Percentiles rank a stretch among this genome's conserved stretches.
Conservation (phyloP, 2,329 filamentous ascomycete species). For the Neonectria ditissima region DNA sequence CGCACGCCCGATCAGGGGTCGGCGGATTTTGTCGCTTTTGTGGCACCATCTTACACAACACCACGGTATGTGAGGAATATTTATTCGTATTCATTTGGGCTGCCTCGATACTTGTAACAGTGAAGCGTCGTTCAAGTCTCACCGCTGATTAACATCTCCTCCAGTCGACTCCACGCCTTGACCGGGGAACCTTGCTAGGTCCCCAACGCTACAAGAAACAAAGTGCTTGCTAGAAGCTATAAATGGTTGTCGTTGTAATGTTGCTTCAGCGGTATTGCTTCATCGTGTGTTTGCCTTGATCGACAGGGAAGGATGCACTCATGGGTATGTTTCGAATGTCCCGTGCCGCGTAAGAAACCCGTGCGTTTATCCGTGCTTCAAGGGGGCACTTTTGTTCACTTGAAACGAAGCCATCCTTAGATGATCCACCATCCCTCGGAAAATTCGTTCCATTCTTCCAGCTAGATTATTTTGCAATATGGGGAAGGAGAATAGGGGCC, state of each 20-base stretch:
- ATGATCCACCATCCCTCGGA: background rate
- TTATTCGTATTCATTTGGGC: no score
- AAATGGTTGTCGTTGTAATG: background rate
- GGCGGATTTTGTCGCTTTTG: no score
- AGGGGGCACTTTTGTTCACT: background rate
- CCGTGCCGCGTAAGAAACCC: background rate
- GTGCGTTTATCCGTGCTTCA: background rate
- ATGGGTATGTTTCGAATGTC: background rate
- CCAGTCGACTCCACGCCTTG: background rate
- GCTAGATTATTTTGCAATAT: constrained; percentile 1
- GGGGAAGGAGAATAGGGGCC: background rate
- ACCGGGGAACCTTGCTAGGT: background rate
- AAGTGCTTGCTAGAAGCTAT: background rate
- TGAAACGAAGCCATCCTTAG: constrained; percentile 1
- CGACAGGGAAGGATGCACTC: background rate
- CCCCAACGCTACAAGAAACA: background rate
- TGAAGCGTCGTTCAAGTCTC: background rate
- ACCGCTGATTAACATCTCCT: background rate
- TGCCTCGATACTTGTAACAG: background rate
- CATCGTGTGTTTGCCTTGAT: background rate
- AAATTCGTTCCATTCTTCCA: background rate
- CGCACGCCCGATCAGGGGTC: constrained; percentile 11
- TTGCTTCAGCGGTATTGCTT: background rate
- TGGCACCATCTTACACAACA: no score
- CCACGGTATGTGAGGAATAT: no score